Conservation (phyloP, 2,329 filamentous ascomycete genomes). For the Raffaelea arxii region DNA sequence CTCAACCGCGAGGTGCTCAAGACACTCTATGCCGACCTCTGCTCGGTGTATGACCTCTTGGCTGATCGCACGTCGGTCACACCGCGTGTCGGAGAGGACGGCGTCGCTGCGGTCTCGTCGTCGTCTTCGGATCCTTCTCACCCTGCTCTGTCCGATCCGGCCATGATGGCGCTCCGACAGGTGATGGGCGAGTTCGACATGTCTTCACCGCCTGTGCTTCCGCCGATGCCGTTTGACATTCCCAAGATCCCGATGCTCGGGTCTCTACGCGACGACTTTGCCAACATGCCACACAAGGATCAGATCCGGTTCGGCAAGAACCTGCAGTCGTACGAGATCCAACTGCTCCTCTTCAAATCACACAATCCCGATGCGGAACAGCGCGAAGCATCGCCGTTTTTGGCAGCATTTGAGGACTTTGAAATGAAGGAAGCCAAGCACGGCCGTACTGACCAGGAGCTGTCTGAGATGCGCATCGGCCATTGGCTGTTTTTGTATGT, state of each 20-base stretch:
- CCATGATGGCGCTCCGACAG: conserved; percentile 61
- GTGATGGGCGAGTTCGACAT: conserved; percentile 83
- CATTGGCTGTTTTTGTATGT: conserved; percentile 78
- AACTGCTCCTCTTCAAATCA: conserved; percentile 65
- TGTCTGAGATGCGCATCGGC: conserved; percentile 62
- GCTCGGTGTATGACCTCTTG: conserved; percentile 76
- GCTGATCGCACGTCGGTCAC: conserved; percentile 74
- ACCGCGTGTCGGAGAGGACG: conserved; percentile 63
- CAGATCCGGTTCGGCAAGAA: conserved; percentile 63
- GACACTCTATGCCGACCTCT: conserved; percentile 77
- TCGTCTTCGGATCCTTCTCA: conserved; percentile 16
- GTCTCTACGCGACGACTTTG: conserved; percentile 54
- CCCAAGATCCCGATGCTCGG: conserved; percentile 66
- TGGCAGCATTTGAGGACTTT: conserved; percentile 60
- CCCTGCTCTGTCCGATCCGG: conserved; percentile 43
- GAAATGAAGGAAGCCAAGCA: conserved; percentile 55
- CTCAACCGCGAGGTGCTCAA: conserved; percentile 76
- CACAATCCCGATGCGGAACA: conserved; percentile 66
- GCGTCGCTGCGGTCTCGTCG: conserved; percentile 16
- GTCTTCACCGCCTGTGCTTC: conserved; percentile 79
- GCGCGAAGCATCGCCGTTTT: conserved; percentile 47
- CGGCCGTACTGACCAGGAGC: conserved; percentile 54
- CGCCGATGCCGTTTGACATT: conserved; percentile 82
- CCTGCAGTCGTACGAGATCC: conserved; percentile 69
- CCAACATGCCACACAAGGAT: conserved; percentile 59